A percentile compares a stretch with the other conserved stretches of the same genome.
Conservation (phyloP, 2,329 filamentous ascomycete genomes). For the Cladophialophora yegresii region DNA sequence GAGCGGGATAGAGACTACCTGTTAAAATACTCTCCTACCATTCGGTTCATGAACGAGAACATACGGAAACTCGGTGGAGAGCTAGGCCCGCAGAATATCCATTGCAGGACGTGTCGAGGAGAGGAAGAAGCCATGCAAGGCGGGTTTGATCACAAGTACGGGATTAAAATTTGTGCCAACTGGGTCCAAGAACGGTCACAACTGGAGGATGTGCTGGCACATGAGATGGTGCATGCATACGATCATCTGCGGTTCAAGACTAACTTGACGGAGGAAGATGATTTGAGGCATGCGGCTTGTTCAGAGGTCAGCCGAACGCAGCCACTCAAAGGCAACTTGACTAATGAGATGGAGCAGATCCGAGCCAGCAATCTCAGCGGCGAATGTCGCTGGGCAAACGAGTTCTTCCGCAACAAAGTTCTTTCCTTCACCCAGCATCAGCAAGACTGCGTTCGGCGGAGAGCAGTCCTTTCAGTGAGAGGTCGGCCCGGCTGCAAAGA, state of each 20-base stretch:
- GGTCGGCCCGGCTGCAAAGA: constrained; percentile 78
- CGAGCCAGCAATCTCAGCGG: constrained; percentile 89
- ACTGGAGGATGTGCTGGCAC: constrained; percentile 88
- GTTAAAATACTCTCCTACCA: constrained; percentile 77
- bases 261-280: constrained; percentile 66
- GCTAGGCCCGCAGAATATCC: constrained; percentile 72
- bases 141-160: constrained; percentile 82
- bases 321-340: neutral
- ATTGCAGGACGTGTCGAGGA: constrained; percentile 70
- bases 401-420: constrained; percentile 81
- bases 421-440: constrained; percentile 90
- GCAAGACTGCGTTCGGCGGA: constrained; percentile 82
- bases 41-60: constrained; percentile 83
- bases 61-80: constrained; percentile 76
- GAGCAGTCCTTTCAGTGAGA: constrained; percentile 78
- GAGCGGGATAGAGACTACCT: constrained; percentile 82
- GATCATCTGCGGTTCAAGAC: constrained; percentile 91
- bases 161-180: constrained; percentile 91
- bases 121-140: constrained; percentile 67
- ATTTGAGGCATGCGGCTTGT: constrained; percentile 87
- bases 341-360: constrained; percentile 60
- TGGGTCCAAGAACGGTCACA: constrained; percentile 77
- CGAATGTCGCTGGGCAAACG: constrained; percentile 86
- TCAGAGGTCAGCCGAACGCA: constrained; percentile 67
- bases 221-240: constrained; percentile 98